phyloP scores from a whole-genome alignment of 352 stramenopile genomes.

The Pythium dissotocum region DNA sequence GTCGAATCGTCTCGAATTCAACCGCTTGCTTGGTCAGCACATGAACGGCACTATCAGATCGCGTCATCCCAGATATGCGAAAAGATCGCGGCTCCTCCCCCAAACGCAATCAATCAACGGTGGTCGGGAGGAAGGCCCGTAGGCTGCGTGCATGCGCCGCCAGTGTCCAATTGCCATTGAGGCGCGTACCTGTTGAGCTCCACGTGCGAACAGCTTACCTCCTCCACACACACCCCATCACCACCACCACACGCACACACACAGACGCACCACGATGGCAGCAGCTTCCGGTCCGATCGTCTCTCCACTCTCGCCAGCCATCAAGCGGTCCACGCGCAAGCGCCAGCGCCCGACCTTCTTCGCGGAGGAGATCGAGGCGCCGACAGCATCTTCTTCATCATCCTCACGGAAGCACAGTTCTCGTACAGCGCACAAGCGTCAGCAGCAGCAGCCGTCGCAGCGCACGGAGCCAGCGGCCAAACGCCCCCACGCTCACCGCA shows the following conservation, averaged over 20 bases:
- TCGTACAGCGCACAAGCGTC: not conserved
- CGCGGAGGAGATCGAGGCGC: constrained; percentile 17
- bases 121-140: not conserved
- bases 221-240: not conserved
- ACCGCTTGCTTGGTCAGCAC: not conserved
- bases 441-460: constrained; percentile 5
- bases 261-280: constrained; percentile 2
- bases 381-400: not conserved
- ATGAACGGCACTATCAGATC: not conserved
- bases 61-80: constrained; percentile 1
- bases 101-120: not conserved
- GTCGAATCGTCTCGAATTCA: not conserved
- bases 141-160: not conserved
- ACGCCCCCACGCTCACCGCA: constrained; percentile 1
- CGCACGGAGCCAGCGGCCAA: not conserved
- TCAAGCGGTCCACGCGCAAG: constrained; percentile 31
- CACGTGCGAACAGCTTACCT: no score
- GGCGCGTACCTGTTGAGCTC: not conserved
- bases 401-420: constrained; percentile 11
- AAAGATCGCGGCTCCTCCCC: not conserved
- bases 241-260: not conserved
- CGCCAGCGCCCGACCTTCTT: constrained; percentile 26
- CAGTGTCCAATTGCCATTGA: constrained; percentile 20
- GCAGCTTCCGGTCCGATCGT: constrained; percentile 12
- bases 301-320: constrained; percentile 17